Percentiles rank a stretch among this genome's conserved stretches.
phyloP scores from a whole-genome alignment of 2,329 filamentous ascomycete genomes.

The Ceratocystis variospora region DNA sequence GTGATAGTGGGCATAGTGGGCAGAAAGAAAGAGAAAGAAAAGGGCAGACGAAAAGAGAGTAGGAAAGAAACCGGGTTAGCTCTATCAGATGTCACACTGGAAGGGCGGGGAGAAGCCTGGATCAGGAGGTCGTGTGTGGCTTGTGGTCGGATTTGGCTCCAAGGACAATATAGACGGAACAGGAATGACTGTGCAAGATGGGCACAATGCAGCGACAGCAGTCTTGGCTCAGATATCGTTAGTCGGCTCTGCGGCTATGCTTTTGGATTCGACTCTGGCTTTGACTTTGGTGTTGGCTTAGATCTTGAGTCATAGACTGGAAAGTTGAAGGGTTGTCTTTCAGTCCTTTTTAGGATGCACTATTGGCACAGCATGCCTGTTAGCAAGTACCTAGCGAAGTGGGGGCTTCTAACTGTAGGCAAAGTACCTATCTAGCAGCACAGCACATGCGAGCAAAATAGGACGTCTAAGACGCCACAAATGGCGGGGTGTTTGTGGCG shows the following conservation, averaged over 20 bases:
- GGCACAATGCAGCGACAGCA: slow-evolving; percentile 1
- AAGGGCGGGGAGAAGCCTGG: not conserved
- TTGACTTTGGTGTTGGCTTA: slow-evolving; percentile 1
- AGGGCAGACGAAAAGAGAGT: not conserved
- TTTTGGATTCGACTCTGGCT: not conserved
- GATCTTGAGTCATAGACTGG: slow-evolving; percentile 15
- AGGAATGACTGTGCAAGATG: not conserved
- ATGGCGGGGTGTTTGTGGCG: slow-evolving; percentile 19
- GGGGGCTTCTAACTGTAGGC: not conserved
- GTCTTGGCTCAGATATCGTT: slow-evolving; percentile 1
- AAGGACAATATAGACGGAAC: not conserved
- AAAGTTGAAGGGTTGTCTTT: slow-evolving; percentile 5
- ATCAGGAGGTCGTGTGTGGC: not conserved
- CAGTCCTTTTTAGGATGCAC: not conserved
- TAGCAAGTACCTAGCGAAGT: not conserved
- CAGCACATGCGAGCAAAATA: not conserved
- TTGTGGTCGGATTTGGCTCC: not conserved
- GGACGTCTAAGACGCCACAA: slow-evolving; percentile 11
- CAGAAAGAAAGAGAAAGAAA: slow-evolving; percentile 9
- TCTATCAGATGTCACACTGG: not conserved
- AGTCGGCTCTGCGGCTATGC: not conserved
- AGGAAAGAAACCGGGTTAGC: not conserved
- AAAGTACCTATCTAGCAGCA: slow-evolving; percentile 13
- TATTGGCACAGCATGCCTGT: not conserved
- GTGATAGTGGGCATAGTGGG: slow-evolving; percentile 80